Percentiles rank a stretch among this genome's conserved stretches.
These are phyloP conservation scores for Sorghum bicolor DNA, from an alignment of 176 grass and related monocot genomes.

Conservation along the genomic window Sorghum_bicolor_NCBIv3 NC_012870.2:67954501-67955000, in stretches of 20 bases:
- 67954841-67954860: constrained; percentile 80
- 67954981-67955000: constrained; percentile 86
- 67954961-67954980: constrained; percentile 76
- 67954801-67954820: constrained; percentile 73
- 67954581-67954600: not conserved
- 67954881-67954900: constrained; percentile 44
- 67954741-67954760: not conserved
- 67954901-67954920: constrained; percentile 16
- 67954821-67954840: constrained; percentile 82
- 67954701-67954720: not conserved
- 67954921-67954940: constrained; percentile 13
- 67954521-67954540: not conserved
- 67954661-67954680: not conserved
- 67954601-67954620: not conserved
- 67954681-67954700: not conserved
- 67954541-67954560: not conserved
- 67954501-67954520: not conserved
- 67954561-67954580: not conserved
- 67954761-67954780: constrained; percentile 76
- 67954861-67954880: constrained; percentile 86
- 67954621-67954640: not conserved
- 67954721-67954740: not conserved
- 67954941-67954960: not conserved
- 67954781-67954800: constrained; percentile 98
- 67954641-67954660: not conserved